These are phyloP conservation scores for Anthoceros angustus DNA, from an alignment of 225 moss, liverwort and hornwort species.

Conservation along the genomic window DNA sequence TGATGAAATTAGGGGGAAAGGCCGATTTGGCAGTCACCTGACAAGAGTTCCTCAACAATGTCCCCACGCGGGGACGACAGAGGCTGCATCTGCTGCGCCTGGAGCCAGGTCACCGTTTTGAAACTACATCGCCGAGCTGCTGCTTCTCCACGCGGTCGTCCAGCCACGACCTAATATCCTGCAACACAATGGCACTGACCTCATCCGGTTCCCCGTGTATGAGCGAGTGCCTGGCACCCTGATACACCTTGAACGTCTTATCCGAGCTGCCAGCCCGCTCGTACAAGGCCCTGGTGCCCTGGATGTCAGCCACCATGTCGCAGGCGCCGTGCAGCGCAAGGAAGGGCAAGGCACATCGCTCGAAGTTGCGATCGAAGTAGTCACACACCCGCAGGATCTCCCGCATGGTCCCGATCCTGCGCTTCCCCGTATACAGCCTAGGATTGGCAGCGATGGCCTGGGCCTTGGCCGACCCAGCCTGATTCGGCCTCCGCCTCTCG, in stretches of 20 bases:
- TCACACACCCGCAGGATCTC: conserved; percentile 32
- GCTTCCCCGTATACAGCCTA: conserved; percentile 29
- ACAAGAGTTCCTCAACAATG: no score
- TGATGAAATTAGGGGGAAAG: no score
- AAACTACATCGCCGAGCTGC: no score
- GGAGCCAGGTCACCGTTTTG: no score
- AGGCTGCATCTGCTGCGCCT: no score
- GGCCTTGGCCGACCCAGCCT: conserved; percentile 21
- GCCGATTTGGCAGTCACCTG: no score
- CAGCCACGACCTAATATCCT: conserved; percentile 46
- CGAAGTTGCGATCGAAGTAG: conserved; percentile 26
- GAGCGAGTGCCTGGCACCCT: conserved; percentile 47
- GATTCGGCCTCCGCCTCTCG: conserved; percentile 9
- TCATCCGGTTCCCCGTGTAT: conserved; percentile 45
- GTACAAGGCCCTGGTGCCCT: conserved; percentile 27
- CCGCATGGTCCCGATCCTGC: conserved; percentile 49
- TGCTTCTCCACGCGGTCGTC: conserved; percentile 21
- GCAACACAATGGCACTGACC: conserved; percentile 19
- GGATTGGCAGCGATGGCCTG: conserved; percentile 20
- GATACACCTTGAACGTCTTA: conserved; percentile 35
- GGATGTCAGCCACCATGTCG: conserved; percentile 30
- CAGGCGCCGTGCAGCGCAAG: conserved; percentile 38
- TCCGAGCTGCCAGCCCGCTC: conserved; percentile 29
- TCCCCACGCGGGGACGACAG: no score
- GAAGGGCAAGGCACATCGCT: conserved; percentile 34